Evolutionary conservation across 2,329 filamentous ascomycete genomes (phyloP), one percentile per base, ranked within the genome.

Genomic region (Elsinoe fawcettii): DNA sequence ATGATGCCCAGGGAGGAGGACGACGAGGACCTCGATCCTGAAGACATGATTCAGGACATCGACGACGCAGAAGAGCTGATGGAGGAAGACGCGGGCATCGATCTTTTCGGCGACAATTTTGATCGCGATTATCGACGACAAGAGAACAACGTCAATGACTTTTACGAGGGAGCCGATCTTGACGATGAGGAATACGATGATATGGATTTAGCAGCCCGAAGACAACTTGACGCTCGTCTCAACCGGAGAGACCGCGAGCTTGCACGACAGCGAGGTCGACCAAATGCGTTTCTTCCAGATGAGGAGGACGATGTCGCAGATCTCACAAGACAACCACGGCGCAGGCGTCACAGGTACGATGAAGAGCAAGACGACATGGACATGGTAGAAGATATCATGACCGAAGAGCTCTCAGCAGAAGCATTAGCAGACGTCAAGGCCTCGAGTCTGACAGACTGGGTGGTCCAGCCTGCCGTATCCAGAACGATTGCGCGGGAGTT

Each of bases 401-500:
- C 95, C 62, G 92, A 95, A 70, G 91, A 97, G 71, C 81, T 99
- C 18, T 91, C 91, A 1, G 81, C 97, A 0, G 92, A 97, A 72
- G 90, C 89, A 11, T 78, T 99, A 41, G 84, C 88, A 61, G 93
- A 99, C 70, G 86, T 97, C 62, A 99, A 99, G 71, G 90, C 93
- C 16, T 82, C 90, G 16, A 96, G 88, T 64, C 77, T 99, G 67
- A 95, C 90, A 0, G 93, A 99, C 63, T 99, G 95, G 95, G 87
- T 99, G 41, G 85, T 89, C 12, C 86, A 91, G 65, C 88, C 89
- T 2, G 83, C 90, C 12, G 93, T 99, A 11, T 89, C 96, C 73
- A 83, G 89, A 64, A 95, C 91, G 1, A 93, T 99, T 72, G 91
- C 90, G 69, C 84, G 92, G 66, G 93, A 99, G 73, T 99, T 99